Evolutionary conservation across 305 asterid species (phyloP).

Genomic region (Rubia tinctorum): DNA sequence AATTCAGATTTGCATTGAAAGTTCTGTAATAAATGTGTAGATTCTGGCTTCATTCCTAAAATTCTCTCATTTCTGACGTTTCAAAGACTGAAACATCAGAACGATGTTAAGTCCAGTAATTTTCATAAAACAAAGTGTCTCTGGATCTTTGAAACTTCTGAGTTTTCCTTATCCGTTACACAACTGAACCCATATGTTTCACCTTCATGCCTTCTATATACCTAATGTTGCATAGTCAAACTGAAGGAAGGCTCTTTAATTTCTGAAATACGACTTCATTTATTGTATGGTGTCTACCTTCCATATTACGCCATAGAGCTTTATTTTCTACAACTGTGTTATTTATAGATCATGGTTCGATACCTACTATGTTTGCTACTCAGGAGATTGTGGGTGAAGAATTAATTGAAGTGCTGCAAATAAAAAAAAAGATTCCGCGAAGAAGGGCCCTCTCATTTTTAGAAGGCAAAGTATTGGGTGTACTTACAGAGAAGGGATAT

Average conservation of each 20-base stretch:
- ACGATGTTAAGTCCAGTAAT: neutral
- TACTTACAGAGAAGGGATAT: slow-evolving; percentile 91
- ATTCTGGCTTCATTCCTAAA: neutral
- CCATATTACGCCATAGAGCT: neutral
- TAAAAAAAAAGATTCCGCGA: slow-evolving; percentile 84
- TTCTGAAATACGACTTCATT: neutral
- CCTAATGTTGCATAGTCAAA: neutral
- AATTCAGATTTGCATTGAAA: neutral
- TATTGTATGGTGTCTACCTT: neutral
- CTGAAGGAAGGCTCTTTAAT: neutral
- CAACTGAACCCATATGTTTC: neutral
- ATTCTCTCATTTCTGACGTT: neutral
- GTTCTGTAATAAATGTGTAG: neutral
- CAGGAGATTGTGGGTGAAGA: slow-evolving; percentile 96
- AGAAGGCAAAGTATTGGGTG: slow-evolving; percentile 68
- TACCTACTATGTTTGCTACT: slow-evolving; percentile 11
- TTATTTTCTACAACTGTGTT: neutral
- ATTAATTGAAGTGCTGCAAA: slow-evolving; percentile 77
- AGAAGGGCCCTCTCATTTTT: slow-evolving; percentile 71
- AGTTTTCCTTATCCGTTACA: neutral
- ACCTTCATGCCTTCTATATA: neutral
- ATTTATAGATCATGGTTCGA: neutral
- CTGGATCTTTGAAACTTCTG: neutral
- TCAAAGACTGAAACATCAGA: neutral
- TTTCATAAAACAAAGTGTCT: neutral